Base-by-base conservation (phyloP, 768 basidiomycete genomes). In the Favolaschia claudopus region DNA sequence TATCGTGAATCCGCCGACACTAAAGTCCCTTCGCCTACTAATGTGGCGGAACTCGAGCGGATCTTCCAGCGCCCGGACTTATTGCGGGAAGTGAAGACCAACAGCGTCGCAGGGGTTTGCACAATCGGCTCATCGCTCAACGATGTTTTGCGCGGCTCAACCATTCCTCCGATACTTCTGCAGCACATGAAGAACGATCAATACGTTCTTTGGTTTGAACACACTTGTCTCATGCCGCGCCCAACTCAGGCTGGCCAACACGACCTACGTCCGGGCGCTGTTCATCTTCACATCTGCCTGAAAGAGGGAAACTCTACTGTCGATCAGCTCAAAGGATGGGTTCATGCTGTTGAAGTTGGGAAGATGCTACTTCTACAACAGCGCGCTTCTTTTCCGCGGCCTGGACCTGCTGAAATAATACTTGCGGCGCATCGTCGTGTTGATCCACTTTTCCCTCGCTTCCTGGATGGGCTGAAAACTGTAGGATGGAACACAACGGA, bases 321-420 rank as follows among this genome's bases (percentile, higher is more conserved):
- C 14, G 85, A 88, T 66, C 82, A 85, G 57, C 75, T 87, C 34
- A 81, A 81, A 54, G 86, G 83, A 3, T 89, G 88, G 87, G 60
- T 76, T 9, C 76, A 79, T 47, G 81, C 79, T 1, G 69, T 68
- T 3, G 79, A 82, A 51, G 63, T 76, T 17, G 76, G 75, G 47
- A 66, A 66, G 15, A 58, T 67, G 45, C 31, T 67, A 5, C 37
- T 52, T 29, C 37, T 57, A 10, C 64, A 70, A 34, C 58, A 51
- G 20, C 62, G 54, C 8, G 42, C 46, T 20, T 44, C 46, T 25
- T 37, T 43, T 22, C 51, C 51, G 25, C 43, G 60, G 39, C 39
- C 48, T 3, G 43, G 50, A 25, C 62, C 55, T 19, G 43, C 50
- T 14, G 47, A 53, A 15, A 56, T 69, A 20, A 38, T 77, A n/a